phyloP scores from a whole-genome alignment of 106 monocot genomes.

The Dendrobium nobile region DNA sequence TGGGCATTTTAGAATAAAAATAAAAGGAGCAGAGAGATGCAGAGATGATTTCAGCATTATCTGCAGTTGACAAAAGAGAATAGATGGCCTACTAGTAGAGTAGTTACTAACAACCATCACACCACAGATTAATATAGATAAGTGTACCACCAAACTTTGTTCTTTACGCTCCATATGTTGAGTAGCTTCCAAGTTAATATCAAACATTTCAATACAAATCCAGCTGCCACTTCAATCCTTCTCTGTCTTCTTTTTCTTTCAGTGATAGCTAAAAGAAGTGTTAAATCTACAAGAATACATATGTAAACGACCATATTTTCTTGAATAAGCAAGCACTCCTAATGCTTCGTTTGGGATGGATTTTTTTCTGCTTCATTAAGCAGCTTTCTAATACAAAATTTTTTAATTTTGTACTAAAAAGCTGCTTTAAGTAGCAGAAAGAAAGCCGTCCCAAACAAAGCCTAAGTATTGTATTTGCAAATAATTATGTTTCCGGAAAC shows the following conservation, averaged over 20 bases:
- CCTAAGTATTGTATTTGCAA: background rate
- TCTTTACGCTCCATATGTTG: background rate
- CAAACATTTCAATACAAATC: background rate
- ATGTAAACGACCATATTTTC: background rate
- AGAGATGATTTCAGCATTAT: too few species aligned
- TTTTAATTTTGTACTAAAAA: too few species aligned
- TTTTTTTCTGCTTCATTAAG: too few species aligned
- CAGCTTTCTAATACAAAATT: too few species aligned
- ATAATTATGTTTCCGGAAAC: background rate
- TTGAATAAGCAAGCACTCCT: background rate
- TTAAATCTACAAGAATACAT: background rate
- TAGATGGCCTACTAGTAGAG: too few species aligned
- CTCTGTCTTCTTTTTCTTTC: background rate
- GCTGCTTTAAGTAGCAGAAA: too few species aligned
- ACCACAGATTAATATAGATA: background rate
- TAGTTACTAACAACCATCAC: too few species aligned
- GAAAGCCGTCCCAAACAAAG: too few species aligned
- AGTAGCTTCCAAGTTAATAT: conserved; percentile 4
- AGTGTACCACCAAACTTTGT: background rate
- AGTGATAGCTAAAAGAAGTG: background rate
- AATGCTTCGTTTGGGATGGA: too few species aligned
- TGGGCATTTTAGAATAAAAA: too few species aligned
- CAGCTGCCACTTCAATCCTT: background rate
- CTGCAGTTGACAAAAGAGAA: too few species aligned
- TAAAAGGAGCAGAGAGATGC: too few species aligned